Evolutionary conservation across 331 rosid genomes (phyloP).

Genomic region (Arachis monticola): DNA sequence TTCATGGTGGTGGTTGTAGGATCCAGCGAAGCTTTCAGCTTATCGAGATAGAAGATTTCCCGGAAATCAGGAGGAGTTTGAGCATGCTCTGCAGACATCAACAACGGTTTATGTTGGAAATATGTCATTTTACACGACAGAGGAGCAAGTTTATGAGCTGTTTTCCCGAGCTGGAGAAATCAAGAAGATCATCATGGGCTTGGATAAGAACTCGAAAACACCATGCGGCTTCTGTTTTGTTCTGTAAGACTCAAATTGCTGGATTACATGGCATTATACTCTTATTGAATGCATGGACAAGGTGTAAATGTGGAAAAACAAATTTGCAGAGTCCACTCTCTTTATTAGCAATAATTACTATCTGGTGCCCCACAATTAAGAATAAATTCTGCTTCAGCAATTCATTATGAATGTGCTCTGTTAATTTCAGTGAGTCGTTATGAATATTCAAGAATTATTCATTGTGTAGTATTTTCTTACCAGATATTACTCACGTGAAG

Average conservation of each 20-base stretch:
- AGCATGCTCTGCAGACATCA: conserved; percentile 72
- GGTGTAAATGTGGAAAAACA: no score
- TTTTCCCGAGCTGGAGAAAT: conserved; percentile 90
- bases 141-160: conserved; percentile 93
- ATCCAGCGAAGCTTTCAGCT: conserved; percentile 77
- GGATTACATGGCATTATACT: not conserved
- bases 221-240: conserved; percentile 96
- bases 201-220: conserved; percentile 93
- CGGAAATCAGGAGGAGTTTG: conserved; percentile 88
- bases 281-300: not conserved
- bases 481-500: conserved; percentile 93
- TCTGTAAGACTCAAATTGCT: conserved; percentile 54
- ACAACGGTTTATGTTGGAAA: conserved; percentile 78
- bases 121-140: conserved; percentile 95
- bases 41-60: conserved; percentile 85
- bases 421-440: conserved; percentile 20
- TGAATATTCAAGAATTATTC: not conserved
- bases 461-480: not conserved
- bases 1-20: conserved; percentile 43
- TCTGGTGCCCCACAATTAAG: no score
- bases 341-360: no score
- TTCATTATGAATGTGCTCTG: conserved; percentile 18
- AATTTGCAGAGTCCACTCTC: no score
- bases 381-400: conserved; percentile 19
- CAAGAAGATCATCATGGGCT: conserved; percentile 93